Evolutionary conservation across 257 asterid genomes (phyloP), one percentile per base, ranked within the genome.

Genomic region (Solanum etuberosum): DNA sequence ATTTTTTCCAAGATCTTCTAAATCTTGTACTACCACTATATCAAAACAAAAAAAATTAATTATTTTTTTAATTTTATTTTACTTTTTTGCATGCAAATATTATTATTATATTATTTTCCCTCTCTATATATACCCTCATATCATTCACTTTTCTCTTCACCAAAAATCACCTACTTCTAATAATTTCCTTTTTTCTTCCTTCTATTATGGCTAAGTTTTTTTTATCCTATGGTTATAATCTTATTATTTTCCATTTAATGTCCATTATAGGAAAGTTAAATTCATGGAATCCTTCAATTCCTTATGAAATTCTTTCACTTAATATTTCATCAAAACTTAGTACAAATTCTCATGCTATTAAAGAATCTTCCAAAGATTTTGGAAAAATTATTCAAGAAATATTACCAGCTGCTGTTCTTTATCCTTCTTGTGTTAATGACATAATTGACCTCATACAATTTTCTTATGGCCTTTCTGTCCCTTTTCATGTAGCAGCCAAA

Each of bases 401-500:
- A 16, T 72, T 14, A 10, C 98, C 99, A 1, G 81, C 91, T 0
- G 96, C 96, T 0, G 95, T 96, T 71, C 90, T 93, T 35, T 59
- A 86, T 9, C 98, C 99, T 15, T 84, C 96, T 1, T 90, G 94
- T 67, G 51, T 91, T 6, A 42, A 88, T 0, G 99, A 95, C 15
- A 88, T 96, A 11, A 21, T 92, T 12, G 86, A 81, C 3, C 91
- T 96, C 37, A 78, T 94, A 0, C 90, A 88, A 43, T 83, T 90
- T 37, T 94, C 98, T 3, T 88, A 93, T 84, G 89, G 86, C 16
- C 87, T 88, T 10, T 72, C 93, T 3, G 34, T 80, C 32, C 97
- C 98, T 2, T 94, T 96, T 14, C 21, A 76, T 8, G 38, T 94
- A 11, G 94, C 98, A 1, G 97, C 95, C 9, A 90, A 94, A 80